Evolutionary conservation across 345 rosid species (phyloP).

Genomic region (Corymbia maculata): DNA sequence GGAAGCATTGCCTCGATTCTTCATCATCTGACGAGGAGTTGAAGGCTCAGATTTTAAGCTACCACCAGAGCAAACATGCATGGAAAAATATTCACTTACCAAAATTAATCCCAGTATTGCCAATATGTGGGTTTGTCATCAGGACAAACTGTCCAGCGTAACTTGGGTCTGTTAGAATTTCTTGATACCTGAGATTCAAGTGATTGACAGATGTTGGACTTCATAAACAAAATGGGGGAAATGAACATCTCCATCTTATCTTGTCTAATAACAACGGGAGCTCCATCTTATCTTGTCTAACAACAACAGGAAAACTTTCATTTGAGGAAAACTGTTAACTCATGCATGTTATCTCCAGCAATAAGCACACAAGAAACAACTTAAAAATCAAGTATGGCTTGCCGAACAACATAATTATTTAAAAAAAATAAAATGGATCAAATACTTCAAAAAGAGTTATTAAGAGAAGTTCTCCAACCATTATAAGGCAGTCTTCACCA

Average conservation of each 20-base stretch:
- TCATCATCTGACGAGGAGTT: slow-evolving; percentile 60
- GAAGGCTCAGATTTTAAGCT: not conserved
- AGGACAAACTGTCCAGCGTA: slow-evolving; percentile 95
- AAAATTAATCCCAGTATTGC: slow-evolving; percentile 91
- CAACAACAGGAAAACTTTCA: not conserved
- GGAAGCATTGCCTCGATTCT: slow-evolving; percentile 79
- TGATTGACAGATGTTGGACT: not conserved
- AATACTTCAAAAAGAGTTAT: not conserved
- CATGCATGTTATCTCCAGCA: not conserved
- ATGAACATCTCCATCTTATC: not conserved
- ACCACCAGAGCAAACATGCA: not conserved
- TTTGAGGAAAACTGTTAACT: not conserved
- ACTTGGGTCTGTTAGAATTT: slow-evolving; percentile 96
- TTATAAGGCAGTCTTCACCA: not conserved
- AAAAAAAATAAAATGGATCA: not conserved
- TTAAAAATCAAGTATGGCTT: not conserved
- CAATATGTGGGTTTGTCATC: slow-evolving; percentile 97
- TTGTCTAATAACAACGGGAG: not conserved
- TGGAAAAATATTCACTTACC: slow-evolving; percentile 29
- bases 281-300: not conserved
- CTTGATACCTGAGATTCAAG: slow-evolving; percentile 73
- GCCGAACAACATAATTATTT: not conserved
- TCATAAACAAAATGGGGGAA: not conserved
- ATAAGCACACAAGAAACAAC: not conserved
- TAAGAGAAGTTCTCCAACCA: not conserved